phyloP scores from a whole-genome alignment of 345 rosid species.

The Punica granatum region DNA sequence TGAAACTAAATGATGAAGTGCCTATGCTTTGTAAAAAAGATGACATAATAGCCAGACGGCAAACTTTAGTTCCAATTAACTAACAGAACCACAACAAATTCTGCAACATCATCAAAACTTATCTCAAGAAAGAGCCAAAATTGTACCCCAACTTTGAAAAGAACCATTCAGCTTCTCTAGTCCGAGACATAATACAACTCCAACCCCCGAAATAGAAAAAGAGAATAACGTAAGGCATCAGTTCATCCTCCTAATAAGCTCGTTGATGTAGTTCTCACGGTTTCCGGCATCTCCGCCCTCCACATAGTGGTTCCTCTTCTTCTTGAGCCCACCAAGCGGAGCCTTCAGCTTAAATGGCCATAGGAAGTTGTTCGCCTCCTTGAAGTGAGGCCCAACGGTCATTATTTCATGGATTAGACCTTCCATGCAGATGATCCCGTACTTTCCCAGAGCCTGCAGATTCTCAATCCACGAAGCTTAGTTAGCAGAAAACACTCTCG shows the following conservation, averaged over 20 bases:
- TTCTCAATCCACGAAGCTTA: no score
- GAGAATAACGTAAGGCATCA: conserved; percentile 15
- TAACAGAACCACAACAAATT: not conserved
- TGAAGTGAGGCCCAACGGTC: conserved; percentile 91
- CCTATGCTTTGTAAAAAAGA: no score
- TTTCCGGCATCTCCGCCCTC: conserved; percentile 96
- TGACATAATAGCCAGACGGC: no score
- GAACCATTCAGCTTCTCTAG: not conserved
- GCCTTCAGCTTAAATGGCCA: conserved; percentile 98
- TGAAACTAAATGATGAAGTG: no score
- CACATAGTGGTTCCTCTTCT: conserved; percentile 91
- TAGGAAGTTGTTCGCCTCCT: conserved; percentile 78
- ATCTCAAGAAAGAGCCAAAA: not conserved
- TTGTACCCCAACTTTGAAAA: not conserved
- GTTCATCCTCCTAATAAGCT: conserved; percentile 82
- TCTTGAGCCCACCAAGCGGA: conserved; percentile 73
- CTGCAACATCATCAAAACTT: not conserved
- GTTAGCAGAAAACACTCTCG: not conserved
- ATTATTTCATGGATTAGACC: conserved; percentile 83
- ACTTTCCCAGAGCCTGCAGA: conserved; percentile 55
- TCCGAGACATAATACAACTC: not conserved
- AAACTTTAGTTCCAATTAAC: no score
- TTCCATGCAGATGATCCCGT: conserved; percentile 66
- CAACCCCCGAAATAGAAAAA: not conserved
- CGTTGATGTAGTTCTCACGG: conserved; percentile 70